phyloP scores from a whole-genome alignment of 352 stramenopile genomes.

The Phytophthora litchii region DNA sequence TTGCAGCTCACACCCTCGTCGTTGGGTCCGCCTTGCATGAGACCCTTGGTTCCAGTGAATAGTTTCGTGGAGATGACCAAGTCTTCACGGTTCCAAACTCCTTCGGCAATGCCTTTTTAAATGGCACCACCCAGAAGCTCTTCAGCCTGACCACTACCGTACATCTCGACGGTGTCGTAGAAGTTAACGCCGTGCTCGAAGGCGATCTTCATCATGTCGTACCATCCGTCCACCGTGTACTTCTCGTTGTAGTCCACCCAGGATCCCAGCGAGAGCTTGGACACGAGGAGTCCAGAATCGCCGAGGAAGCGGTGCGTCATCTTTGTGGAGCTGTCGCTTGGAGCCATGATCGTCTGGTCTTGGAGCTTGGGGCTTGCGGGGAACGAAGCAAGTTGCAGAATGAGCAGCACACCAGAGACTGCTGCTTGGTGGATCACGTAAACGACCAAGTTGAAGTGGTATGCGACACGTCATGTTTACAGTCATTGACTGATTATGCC shows the following conservation, averaged over 20 bases:
- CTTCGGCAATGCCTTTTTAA: not conserved
- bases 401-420: not conserved
- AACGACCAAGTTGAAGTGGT: not conserved
- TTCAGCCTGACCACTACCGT: not conserved
- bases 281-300: not conserved
- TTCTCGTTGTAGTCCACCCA: slow-evolving; percentile 1
- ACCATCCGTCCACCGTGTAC: slow-evolving; percentile 1
- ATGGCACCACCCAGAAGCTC: not conserved
- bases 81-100: not conserved
- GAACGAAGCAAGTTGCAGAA: not conserved
- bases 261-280: not conserved
- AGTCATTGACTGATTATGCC: not conserved
- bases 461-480: not conserved
- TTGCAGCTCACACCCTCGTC: not conserved
- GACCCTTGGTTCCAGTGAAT: not conserved
- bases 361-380: not conserved
- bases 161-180: not conserved
- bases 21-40: not conserved
- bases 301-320: slow-evolving; percentile 3
- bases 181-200: not conserved
- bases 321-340: slow-evolving; percentile 1
- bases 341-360: not conserved
- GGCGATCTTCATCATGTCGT: slow-evolving; percentile 1
- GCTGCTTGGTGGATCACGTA: not conserved
- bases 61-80: not conserved